Evolutionary conservation across 1,284 basidiomycete genomes (phyloP).

Genomic region (Ganoderma multipileum): DNA sequence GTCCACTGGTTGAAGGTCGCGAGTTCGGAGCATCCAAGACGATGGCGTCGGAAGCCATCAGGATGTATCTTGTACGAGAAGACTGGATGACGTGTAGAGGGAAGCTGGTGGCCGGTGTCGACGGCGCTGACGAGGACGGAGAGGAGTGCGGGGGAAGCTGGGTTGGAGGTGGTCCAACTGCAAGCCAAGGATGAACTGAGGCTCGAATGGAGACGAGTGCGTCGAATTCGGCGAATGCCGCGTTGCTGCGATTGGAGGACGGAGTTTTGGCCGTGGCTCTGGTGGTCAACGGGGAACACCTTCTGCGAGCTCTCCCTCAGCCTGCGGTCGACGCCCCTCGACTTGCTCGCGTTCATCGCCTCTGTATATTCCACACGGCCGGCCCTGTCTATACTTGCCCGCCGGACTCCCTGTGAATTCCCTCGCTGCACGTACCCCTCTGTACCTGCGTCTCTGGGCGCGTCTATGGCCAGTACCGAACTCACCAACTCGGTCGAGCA

Average conservation of each 20-base stretch:
- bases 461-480: conserved; percentile 79
- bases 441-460: conserved; percentile 66
- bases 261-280: background rate
- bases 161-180: background rate
- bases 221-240: conserved; percentile 14
- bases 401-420: conserved; percentile 3
- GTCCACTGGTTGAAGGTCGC: conserved; percentile 42
- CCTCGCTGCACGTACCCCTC: conserved; percentile 10
- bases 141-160: background rate
- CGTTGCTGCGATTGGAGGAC: conserved; percentile 15
- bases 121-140: background rate
- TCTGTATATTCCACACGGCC: conserved; percentile 18
- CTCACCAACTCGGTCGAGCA: conserved; percentile 51
- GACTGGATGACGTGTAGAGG: background rate
- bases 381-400: conserved; percentile 7
- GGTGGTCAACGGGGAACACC: conserved; percentile 7
- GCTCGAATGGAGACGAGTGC: background rate
- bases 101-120: background rate
- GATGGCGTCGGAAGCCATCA: conserved; percentile 25
- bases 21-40: conserved; percentile 33
- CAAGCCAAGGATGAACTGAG: background rate
- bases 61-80: background rate
- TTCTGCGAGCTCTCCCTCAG: conserved; percentile 14
- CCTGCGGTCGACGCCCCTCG: conserved; percentile 19
- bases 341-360: conserved; percentile 2